Evolutionary conservation across 176 grass and related monocot genomes (phyloP).

Genomic region (Phoenix roebelenii): DNA sequence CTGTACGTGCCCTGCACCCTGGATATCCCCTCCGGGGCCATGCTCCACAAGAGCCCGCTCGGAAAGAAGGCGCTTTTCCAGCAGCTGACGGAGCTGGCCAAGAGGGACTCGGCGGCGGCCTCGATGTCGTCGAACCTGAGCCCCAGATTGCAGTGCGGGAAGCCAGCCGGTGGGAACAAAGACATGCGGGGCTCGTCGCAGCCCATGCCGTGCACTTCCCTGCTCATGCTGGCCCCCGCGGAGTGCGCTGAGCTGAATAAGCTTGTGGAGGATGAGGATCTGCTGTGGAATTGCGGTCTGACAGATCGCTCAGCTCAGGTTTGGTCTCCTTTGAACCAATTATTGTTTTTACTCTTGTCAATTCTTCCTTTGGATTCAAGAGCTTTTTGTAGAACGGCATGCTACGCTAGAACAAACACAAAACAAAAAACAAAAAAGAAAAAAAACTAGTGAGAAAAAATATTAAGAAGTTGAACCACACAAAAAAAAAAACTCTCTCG

Average conservation of each 20-base stretch:
- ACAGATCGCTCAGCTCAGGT: conserved; percentile 48
- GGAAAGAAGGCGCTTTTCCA: conserved; percentile 29
- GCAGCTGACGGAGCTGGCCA: conserved; percentile 63
- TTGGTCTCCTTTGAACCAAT: not conserved
- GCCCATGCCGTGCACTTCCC: conserved; percentile 44
- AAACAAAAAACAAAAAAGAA: no score
- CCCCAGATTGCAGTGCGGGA: conserved; percentile 37
- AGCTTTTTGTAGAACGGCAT: no score
- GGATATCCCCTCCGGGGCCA: conserved; percentile 5
- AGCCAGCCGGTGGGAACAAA: conserved; percentile 9
- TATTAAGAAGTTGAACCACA: no score
- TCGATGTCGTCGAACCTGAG: conserved; percentile 30
- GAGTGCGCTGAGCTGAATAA: conserved; percentile 18
- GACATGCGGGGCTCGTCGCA: not conserved
- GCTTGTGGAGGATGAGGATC: conserved; percentile 29
- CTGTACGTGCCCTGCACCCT: conserved; percentile 59
- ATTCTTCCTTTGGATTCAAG: not conserved
- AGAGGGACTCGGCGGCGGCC: conserved; percentile 10
- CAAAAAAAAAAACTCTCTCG: no score
- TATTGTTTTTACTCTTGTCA: no score
- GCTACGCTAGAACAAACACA: no score
- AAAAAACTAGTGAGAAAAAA: no score
- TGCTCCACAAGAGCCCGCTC: conserved; percentile 9
- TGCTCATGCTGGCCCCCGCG: conserved; percentile 37
- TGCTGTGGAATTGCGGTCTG: conserved; percentile 41